These are phyloP conservation scores for Pneumocystis oryctolagi DNA, from an alignment of 1,139 yeast species.

Conservation along the genomic window DNA sequence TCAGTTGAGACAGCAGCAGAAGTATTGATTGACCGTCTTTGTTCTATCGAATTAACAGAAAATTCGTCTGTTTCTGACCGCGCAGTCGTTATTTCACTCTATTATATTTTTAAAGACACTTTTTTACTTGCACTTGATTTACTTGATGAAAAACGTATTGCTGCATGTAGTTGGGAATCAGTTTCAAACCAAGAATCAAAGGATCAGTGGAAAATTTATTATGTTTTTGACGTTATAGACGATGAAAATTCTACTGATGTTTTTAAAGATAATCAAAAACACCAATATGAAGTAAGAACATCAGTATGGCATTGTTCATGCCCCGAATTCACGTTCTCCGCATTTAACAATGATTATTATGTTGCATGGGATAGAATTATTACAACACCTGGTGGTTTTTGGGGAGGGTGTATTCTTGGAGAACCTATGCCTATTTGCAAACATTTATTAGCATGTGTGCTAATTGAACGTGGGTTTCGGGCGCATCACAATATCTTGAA, in stretches of 20 bases:
- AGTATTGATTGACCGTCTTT: background rate
- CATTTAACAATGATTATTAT: background rate
- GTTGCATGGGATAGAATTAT: background rate
- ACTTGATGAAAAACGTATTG: background rate
- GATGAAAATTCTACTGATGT: background rate
- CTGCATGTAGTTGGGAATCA: background rate
- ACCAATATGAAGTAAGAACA: conserved; percentile 5
- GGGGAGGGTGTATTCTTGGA: conserved; percentile 6
- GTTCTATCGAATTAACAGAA: background rate
- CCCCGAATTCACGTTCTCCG: conserved; percentile 3
- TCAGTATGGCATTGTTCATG: conserved; percentile 9
- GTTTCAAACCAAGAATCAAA: background rate
- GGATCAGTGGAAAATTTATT: background rate
- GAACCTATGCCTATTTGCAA: conserved; percentile 5
- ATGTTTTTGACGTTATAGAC: background rate
- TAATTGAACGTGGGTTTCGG: background rate
- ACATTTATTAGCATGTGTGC: conserved; percentile 8
- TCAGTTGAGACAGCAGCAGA: background rate
- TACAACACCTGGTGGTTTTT: background rate
- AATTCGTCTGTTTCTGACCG: background rate
- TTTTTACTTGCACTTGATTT: background rate
- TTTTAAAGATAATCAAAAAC: background rate
- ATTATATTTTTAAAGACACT: background rate
- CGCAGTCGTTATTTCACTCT: background rate
- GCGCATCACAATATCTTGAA: background rate